Evolutionary conservation across 164 flowering plant species (phyloP).

Genomic region (Taxillus chinensis): DNA sequence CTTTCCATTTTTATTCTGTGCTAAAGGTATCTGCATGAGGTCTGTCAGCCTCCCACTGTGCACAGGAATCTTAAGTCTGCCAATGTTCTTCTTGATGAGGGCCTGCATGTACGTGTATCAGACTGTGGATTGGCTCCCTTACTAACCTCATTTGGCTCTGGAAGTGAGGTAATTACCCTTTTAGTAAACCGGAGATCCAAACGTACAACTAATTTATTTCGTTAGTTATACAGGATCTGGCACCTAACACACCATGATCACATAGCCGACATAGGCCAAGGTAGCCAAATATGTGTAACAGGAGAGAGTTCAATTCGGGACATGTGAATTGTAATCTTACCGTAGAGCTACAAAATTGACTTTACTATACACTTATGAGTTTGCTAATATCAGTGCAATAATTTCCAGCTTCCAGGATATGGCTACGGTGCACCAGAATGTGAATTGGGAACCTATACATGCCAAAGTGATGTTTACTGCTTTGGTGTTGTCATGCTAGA

Average conservation of each 20-base stretch:
- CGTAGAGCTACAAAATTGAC: no score
- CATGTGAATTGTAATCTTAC: no score
- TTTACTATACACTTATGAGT: no score
- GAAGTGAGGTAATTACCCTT: conserved; percentile 37
- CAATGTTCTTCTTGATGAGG: conserved; percentile 69
- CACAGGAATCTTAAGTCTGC: conserved; percentile 70
- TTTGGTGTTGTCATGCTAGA: conserved; percentile 86
- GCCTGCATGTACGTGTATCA: conserved; percentile 40
- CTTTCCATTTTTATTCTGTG: conserved; percentile 5
- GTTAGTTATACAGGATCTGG: no score
- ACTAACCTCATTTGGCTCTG: conserved; percentile 31
- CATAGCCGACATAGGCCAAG: no score
- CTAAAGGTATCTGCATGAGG: conserved; percentile 71
- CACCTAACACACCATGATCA: no score
- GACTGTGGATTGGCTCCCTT: conserved; percentile 80
- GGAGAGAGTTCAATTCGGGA: no score
- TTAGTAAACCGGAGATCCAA: not conserved
- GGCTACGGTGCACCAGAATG: conserved; percentile 76
- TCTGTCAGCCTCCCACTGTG: conserved; percentile 55
- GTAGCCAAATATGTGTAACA: no score
- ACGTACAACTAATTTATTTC: no score
- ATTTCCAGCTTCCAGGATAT: conserved; percentile 23
- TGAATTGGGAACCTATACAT: conserved; percentile 55
- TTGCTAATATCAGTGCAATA: conserved; percentile 6
- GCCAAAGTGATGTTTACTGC: conserved; percentile 66